These are phyloP conservation scores for Puccinia horiana DNA, from an alignment of 1,284 basidiomycete species.

Conservation along the genomic window DNA sequence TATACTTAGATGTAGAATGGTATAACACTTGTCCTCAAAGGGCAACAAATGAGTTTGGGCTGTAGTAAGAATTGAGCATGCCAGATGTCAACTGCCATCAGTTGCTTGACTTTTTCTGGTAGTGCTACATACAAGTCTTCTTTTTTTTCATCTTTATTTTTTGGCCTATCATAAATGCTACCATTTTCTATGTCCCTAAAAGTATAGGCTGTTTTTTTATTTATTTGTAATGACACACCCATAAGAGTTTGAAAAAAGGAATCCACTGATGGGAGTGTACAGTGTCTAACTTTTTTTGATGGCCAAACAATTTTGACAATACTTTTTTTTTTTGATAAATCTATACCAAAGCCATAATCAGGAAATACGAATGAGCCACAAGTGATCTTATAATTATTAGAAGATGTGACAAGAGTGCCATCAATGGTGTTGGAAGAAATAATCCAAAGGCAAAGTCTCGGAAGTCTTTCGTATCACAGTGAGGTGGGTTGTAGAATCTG, in stretches of 20 bases:
- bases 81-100: too few relatives aligned
- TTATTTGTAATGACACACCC: neutral
- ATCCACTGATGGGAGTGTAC: neutral
- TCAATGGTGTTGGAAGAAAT: neutral
- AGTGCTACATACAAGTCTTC: neutral
- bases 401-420: neutral
- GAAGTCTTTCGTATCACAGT: neutral
- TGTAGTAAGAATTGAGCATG: too few relatives aligned
- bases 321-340: neutral
- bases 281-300: neutral
- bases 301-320: neutral
- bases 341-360: neutral
- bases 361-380: neutral
- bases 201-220: neutral
- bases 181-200: constrained; percentile 7
- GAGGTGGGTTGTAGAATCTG: constrained; percentile 2
- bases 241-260: neutral
- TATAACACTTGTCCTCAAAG: too few relatives aligned
- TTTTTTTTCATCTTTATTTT: neutral
- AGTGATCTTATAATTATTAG: neutral
- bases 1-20: too few relatives aligned
- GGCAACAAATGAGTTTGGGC: too few relatives aligned
- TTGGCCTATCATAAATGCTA: neutral
- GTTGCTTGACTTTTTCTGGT: too few relatives aligned
- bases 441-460: neutral